A percentile compares a stretch with the other conserved stretches of the same genome.
Conservation (phyloP, 306 rosid species). For the Vigna angularis region DNA sequence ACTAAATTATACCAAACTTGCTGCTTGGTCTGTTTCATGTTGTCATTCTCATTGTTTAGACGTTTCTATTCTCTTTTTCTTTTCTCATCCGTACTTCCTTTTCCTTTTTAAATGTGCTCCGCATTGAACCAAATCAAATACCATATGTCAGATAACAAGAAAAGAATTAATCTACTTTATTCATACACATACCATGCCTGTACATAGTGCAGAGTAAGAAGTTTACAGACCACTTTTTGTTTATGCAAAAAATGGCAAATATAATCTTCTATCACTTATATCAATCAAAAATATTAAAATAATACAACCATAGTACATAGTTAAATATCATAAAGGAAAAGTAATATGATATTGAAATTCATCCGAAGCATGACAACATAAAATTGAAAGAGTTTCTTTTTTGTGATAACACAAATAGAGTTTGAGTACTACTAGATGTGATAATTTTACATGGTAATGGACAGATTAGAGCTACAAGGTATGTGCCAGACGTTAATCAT, state of each 20-base stretch:
- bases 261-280: neutral
- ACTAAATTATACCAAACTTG: conserved; percentile 56
- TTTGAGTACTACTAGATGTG: neutral
- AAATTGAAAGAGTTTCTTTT: neutral
- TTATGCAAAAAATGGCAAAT: neutral
- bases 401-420: too few relatives aligned
- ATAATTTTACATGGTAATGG: conserved; percentile 1
- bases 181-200: conserved; percentile 30
- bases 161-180: conserved; percentile 50
- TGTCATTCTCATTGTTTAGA: conserved; percentile 35
- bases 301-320: neutral
- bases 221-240: conserved; percentile 3
- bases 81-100: conserved; percentile 38
- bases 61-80: conserved; percentile 54
- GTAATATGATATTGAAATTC: too few relatives aligned
- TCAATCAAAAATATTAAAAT: too few relatives aligned
- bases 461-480: neutral
- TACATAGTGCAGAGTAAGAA: conserved; percentile 22
- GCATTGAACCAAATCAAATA: conserved; percentile 32
- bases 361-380: too few relatives aligned
- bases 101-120: conserved; percentile 23
- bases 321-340: neutral
- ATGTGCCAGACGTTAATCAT: conserved; percentile 41
- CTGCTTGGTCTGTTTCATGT: conserved; percentile 41
- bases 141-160: conserved; percentile 42